Evolutionary conservation across 1,284 basidiomycete species (phyloP).

Genomic region (Malassezia nana): DNA sequence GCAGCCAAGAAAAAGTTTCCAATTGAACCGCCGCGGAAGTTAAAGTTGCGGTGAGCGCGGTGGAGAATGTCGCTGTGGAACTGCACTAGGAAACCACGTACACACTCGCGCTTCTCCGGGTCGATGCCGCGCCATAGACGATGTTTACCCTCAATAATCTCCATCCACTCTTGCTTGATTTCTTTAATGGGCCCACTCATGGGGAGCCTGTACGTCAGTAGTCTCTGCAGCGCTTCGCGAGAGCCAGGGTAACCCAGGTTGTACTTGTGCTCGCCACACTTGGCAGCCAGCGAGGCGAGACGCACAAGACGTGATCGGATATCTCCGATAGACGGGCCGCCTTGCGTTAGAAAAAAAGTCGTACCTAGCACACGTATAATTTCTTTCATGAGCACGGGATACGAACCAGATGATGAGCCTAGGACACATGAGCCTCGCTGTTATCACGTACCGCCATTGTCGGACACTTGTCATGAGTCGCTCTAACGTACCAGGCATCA

Average conservation of each 20-base stretch:
- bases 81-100: constrained; percentile 62
- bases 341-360: background rate
- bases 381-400: constrained; percentile 11
- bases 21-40: constrained; percentile 40
- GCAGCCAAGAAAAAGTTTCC: constrained; percentile 43
- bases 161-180: constrained; percentile 79
- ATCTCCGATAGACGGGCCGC: constrained; percentile 44
- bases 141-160: constrained; percentile 82
- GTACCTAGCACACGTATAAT: constrained; percentile 32
- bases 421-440: too few relatives aligned
- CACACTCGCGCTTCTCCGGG: constrained; percentile 78
- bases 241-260: constrained; percentile 51
- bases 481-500: constrained; percentile 32
- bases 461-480: constrained; percentile 56
- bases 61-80: constrained; percentile 78
- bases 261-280: constrained; percentile 46
- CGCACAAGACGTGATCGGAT: constrained; percentile 69
- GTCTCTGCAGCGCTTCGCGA: constrained; percentile 57
- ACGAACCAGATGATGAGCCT: constrained; percentile 16
- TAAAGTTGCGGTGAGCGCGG: constrained; percentile 55
- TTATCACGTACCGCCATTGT: constrained; percentile 56
- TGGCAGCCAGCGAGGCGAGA: constrained; percentile 60
- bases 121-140: constrained; percentile 78
- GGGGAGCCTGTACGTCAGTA: constrained; percentile 73
- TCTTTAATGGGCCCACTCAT: constrained; percentile 59